Percentiles rank a stretch among this genome's conserved stretches.
Conservation (phyloP, 2,329 filamentous ascomycete species). For the Aspergillus vadensis region DNA sequence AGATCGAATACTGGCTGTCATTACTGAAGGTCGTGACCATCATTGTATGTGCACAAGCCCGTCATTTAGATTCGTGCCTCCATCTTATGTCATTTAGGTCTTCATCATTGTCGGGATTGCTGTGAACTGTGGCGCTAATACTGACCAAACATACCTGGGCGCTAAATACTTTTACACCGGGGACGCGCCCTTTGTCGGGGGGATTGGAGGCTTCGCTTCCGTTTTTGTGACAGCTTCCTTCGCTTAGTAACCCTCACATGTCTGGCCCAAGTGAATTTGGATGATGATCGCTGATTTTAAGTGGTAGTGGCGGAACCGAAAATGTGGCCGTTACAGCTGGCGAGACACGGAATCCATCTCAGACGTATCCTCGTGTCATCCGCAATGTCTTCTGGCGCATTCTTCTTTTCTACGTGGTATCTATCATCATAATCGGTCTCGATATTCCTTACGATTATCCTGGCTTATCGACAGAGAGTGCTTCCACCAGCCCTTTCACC, state of each 20-base stretch:
- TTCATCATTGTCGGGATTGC: slow-evolving; percentile 66
- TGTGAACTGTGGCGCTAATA: slow-evolving; percentile 61
- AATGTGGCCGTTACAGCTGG: slow-evolving; percentile 67
- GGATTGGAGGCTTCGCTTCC: slow-evolving; percentile 66
- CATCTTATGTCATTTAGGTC: slow-evolving; percentile 45
- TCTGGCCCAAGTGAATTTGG: too few relatives aligned
- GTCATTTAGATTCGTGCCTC: too few relatives aligned
- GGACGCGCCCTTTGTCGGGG: slow-evolving; percentile 65
- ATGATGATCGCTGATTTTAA: background rate
- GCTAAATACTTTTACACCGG: slow-evolving; percentile 60
- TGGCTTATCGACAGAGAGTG: slow-evolving; percentile 45
- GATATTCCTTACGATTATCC: slow-evolving; percentile 61
- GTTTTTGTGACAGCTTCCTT: slow-evolving; percentile 66
- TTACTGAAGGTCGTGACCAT: slow-evolving; percentile 46
- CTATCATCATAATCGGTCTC: slow-evolving; percentile 58
- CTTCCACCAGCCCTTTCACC: slow-evolving; percentile 59
- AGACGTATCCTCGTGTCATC: slow-evolving; percentile 63
- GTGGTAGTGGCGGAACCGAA: slow-evolving; percentile 57
- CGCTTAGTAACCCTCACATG: slow-evolving; percentile 50
- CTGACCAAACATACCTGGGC: slow-evolving; percentile 57
- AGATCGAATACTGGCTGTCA: slow-evolving; percentile 47
- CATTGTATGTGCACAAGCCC: slow-evolving; percentile 32
- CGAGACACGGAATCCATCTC: slow-evolving; percentile 64
- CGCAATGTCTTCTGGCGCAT: slow-evolving; percentile 68
- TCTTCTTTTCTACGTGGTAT: slow-evolving; percentile 56